Evolutionary conservation across 306 rosid genomes (phyloP).

Genomic region (Quercus rubra): DNA sequence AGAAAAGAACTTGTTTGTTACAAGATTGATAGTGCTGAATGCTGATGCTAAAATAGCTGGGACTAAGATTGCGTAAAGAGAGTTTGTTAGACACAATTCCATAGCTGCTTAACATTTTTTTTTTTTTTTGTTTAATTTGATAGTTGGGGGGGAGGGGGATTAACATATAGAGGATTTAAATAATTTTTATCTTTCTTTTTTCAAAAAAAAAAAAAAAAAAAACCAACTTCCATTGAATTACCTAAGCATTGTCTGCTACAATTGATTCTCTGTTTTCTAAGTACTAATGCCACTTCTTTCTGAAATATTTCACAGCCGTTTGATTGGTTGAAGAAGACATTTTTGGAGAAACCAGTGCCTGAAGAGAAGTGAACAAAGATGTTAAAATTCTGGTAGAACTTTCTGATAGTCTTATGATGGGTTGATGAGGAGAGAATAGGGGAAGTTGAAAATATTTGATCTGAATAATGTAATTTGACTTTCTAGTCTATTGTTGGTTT

Average conservation of each 20-base stretch:
- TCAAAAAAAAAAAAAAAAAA: too few relatives aligned
- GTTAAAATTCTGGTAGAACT: slow-evolving; percentile 17
- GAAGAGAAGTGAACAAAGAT: slow-evolving; percentile 43
- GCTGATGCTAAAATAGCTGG: too few relatives aligned
- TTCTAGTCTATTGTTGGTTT: neutral
- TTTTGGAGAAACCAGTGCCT: slow-evolving; percentile 64
- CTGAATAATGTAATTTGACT: slow-evolving; percentile 21
- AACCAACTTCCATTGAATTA: neutral
- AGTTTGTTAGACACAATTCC: too few relatives aligned
- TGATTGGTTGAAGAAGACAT: slow-evolving; percentile 71
- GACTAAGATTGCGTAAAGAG: too few relatives aligned
- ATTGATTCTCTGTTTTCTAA: neutral
- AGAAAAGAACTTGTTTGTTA: too few relatives aligned
- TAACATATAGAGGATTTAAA: too few relatives aligned
- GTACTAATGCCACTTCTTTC: slow-evolving; percentile 4
- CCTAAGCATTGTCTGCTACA: neutral
- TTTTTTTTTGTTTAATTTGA: too few relatives aligned
- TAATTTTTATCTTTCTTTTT: too few relatives aligned
- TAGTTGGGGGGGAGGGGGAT: too few relatives aligned
- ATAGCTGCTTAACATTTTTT: too few relatives aligned
- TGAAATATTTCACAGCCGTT: slow-evolving; percentile 58
- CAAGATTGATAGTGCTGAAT: too few relatives aligned
- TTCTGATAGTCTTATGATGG: slow-evolving; percentile 7
- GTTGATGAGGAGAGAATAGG: slow-evolving; percentile 9
- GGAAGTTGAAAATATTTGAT: too few relatives aligned